phyloP scores from a whole-genome alignment of 2,329 filamentous ascomycete genomes.

The Xylaria polymorpha region DNA sequence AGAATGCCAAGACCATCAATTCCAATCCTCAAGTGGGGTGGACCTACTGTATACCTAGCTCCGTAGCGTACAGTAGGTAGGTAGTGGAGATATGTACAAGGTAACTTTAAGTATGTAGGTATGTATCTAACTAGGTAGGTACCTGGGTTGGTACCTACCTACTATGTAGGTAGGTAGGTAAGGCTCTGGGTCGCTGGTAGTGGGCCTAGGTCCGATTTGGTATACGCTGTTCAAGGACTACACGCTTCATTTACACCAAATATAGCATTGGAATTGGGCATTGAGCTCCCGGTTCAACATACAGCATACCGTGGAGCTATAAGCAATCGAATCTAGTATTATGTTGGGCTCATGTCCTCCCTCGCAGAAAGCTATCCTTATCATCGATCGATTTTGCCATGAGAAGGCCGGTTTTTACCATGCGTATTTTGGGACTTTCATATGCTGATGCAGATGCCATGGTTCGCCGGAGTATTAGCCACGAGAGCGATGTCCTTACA shows the following conservation, averaged over 20 bases:
- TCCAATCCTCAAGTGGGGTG: too few relatives aligned
- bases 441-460: neutral
- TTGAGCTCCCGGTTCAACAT: neutral
- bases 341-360: neutral
- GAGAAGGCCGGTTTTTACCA: neutral
- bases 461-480: neutral
- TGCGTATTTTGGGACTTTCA: neutral
- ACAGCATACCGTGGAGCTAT: neutral
- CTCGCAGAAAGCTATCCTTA: neutral
- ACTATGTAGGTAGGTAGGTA: too few relatives aligned
- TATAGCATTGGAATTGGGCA: neutral
- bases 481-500: neutral
- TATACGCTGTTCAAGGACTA: neutral
- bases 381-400: neutral
- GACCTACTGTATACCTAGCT: too few relatives aligned
- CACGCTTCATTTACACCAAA: conserved; percentile 8
- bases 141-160: neutral
- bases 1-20: too few relatives aligned
- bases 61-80: too few relatives aligned
- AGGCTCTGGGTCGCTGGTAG: neutral
- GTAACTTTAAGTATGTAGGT: too few relatives aligned
- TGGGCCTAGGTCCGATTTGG: conserved; percentile 1
- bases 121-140: neutral
- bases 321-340: neutral
- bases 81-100: neutral